Conservation (phyloP, 2,329 filamentous ascomycete genomes). For the Exophiala lecanii-corni region DNA sequence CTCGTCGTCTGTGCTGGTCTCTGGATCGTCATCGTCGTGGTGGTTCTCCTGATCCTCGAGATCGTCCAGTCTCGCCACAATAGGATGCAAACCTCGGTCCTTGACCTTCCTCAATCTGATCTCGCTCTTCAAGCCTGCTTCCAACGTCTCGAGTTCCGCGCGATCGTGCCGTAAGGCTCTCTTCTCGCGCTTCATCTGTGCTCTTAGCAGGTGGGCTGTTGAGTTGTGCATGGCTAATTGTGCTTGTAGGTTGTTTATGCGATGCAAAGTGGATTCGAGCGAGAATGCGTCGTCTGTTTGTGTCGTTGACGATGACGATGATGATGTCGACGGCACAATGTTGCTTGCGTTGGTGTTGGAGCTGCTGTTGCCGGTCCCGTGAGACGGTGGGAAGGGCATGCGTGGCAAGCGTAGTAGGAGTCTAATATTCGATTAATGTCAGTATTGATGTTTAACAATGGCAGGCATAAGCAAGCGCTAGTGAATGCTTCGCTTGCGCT, state of each 20-base stretch:
- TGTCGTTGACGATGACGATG: neutral
- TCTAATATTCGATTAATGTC: too few species aligned
- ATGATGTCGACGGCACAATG: neutral
- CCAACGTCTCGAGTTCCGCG: conserved; percentile 38
- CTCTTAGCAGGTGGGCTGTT: conserved; percentile 37
- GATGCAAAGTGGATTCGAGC: conserved; percentile 39
- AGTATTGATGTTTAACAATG: too few species aligned
- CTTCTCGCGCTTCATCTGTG: conserved; percentile 41
- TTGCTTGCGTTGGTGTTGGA: conserved; percentile 28
- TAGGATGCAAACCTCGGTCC: conserved; percentile 27
- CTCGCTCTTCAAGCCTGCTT: conserved; percentile 39
- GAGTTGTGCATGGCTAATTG: conserved; percentile 38
- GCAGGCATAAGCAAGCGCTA: too few species aligned
- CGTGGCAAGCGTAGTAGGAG: conserved; percentile 37
- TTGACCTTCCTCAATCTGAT: conserved; percentile 37
- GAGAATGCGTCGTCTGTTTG: conserved; percentile 36
- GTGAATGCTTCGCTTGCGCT: too few species aligned
- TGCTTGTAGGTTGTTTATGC: conserved; percentile 31
- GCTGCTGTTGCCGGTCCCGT: neutral
- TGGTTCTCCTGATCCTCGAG: too few species aligned
- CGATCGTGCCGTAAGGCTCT: conserved; percentile 38
- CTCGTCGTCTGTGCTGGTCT: too few species aligned
- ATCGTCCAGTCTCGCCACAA: too few species aligned
- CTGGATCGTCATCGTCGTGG: too few species aligned
- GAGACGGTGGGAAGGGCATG: conserved; percentile 43